Conservation (phyloP, 2,329 filamentous ascomycete species). For the Sclerotinia minor region DNA sequence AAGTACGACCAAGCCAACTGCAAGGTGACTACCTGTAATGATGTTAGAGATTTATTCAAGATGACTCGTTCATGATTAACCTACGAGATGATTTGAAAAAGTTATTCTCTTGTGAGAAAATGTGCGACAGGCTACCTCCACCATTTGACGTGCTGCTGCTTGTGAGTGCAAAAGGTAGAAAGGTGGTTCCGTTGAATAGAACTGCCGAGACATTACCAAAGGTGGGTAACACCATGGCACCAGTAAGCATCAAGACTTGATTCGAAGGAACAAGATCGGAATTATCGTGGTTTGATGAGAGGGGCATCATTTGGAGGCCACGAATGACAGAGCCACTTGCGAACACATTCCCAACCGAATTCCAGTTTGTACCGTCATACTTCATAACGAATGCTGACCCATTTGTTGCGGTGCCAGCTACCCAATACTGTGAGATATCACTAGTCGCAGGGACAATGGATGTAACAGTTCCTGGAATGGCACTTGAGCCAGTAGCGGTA, state of each 20-base stretch:
- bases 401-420: conserved; percentile 68
- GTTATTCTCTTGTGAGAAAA: conserved; percentile 81
- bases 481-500: conserved; percentile 58
- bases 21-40: conserved; percentile 56
- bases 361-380: conserved; percentile 73
- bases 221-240: conserved; percentile 70
- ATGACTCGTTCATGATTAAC: conserved; percentile 39
- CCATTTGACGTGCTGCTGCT: conserved; percentile 62
- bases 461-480: conserved; percentile 77
- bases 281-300: conserved; percentile 66
- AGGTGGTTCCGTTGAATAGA: conserved; percentile 78
- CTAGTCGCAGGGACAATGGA: conserved; percentile 72
- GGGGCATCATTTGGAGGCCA: conserved; percentile 76
- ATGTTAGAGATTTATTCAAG: conserved; percentile 33
- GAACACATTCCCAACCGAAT: conserved; percentile 62
- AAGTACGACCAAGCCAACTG: conserved; percentile 75
- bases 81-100: conserved; percentile 68
- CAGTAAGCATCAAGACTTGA: conserved; percentile 80
- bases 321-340: conserved; percentile 67
- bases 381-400: conserved; percentile 78
- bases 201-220: conserved; percentile 84
- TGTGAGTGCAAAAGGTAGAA: conserved; percentile 79
- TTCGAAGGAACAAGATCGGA: conserved; percentile 63
- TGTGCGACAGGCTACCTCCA: conserved; percentile 71
- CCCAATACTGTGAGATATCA: conserved; percentile 76